Conservation (phyloP, 495 filamentous ascomycete genomes). For the Antarctomyces pellizariae region DNA sequence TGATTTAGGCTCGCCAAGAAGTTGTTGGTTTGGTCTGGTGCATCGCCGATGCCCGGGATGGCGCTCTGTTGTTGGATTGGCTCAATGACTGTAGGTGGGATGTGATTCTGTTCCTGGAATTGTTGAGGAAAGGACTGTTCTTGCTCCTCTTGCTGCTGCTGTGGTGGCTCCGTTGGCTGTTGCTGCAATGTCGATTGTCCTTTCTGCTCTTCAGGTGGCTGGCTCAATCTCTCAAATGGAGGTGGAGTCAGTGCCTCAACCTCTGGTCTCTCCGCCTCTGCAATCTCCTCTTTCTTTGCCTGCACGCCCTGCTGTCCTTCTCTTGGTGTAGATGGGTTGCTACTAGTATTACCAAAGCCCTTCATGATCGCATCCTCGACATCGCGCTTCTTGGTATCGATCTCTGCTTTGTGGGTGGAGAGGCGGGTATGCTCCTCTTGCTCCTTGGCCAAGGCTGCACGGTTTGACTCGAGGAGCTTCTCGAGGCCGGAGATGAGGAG, state of each 20-base stretch:
- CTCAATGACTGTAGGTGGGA: slow-evolving; percentile 9
- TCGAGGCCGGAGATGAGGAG: slow-evolving; percentile 59
- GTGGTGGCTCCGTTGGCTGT: slow-evolving; percentile 20
- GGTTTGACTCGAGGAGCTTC: slow-evolving; percentile 54
- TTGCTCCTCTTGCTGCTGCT: slow-evolving; percentile 12
- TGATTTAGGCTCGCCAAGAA: too few species aligned
- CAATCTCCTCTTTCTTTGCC: slow-evolving; percentile 13
- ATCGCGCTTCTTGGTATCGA: slow-evolving; percentile 56
- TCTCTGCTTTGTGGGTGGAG: slow-evolving; percentile 30
- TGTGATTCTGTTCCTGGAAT: slow-evolving; percentile 3
- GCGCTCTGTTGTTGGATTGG: slow-evolving; percentile 14
- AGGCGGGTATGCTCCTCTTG: slow-evolving; percentile 36
- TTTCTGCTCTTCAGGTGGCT: too few species aligned
- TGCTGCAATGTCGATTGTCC: too few species aligned
- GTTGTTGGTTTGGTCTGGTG: slow-evolving; percentile 17
- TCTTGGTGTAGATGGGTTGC: slow-evolving; percentile 19
- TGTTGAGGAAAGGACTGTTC: too few species aligned
- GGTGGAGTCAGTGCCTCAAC: slow-evolving; percentile 72
- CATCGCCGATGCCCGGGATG: slow-evolving; percentile 4
- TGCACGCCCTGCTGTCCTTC: too few species aligned
- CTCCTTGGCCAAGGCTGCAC: slow-evolving; percentile 42
- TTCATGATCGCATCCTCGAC: slow-evolving; percentile 80
- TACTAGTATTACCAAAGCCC: slow-evolving; percentile 35
- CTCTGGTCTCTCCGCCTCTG: slow-evolving; percentile 41
- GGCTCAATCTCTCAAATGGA: slow-evolving; percentile 21